phyloP scores from a whole-genome alignment of 306 rosid species.

The Acacia melanoxylon region DNA sequence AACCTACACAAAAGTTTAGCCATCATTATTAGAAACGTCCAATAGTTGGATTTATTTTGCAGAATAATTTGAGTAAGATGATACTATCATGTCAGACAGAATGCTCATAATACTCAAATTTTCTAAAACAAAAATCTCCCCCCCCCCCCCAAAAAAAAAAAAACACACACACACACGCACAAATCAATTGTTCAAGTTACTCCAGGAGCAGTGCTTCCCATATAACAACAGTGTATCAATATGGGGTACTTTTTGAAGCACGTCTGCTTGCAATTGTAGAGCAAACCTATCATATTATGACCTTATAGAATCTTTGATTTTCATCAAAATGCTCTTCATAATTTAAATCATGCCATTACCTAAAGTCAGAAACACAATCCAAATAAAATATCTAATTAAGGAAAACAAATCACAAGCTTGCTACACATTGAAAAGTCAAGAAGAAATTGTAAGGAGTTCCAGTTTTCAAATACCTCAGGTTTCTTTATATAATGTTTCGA shows the following conservation, averaged over 20 bases:
- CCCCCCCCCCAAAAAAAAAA: neutral
- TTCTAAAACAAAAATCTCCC: neutral
- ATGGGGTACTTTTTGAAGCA: slow-evolving; percentile 14
- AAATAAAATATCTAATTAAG: slow-evolving; percentile 15
- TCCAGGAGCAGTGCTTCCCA: neutral
- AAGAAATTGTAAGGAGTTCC: slow-evolving; percentile 11
- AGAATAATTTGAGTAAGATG: slow-evolving; percentile 26
- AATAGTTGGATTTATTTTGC: slow-evolving; percentile 13
- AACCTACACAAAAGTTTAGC: slow-evolving; percentile 52
- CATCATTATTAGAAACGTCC: slow-evolving; percentile 27
- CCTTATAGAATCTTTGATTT: slow-evolving; percentile 7
- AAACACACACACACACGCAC: too few species aligned
- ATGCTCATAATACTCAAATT: neutral
- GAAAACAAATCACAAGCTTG: neutral
- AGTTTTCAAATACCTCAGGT: slow-evolving; percentile 64
- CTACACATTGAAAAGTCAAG: slow-evolving; percentile 5
- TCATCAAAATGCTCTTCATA: slow-evolving; percentile 23
- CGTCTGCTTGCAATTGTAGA: slow-evolving; percentile 16
- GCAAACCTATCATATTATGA: slow-evolving; percentile 11
- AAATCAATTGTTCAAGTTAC: neutral
- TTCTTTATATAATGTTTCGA: slow-evolving; percentile 85
- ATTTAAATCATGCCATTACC: slow-evolving; percentile 21
- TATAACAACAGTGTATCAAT: neutral
- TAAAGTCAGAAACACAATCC: slow-evolving; percentile 17
- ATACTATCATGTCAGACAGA: slow-evolving; percentile 15